Conservation (phyloP, 805 yeast genomes). For the Wickerhamiella vanderwaltii region DNA sequence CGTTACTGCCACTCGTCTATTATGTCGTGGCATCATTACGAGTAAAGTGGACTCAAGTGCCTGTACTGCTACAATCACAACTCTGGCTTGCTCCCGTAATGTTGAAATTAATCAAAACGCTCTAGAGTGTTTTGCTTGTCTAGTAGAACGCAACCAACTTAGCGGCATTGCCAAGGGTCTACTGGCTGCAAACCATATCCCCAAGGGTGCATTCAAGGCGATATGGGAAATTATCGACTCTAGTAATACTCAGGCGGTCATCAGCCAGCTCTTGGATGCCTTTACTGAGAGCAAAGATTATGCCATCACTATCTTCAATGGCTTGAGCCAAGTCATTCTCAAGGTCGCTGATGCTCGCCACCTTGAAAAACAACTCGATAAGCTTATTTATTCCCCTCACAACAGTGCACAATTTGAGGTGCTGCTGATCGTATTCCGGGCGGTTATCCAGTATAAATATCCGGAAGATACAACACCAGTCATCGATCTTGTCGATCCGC, state of each 20-base stretch:
- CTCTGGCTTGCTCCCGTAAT: slow-evolving; percentile 5
- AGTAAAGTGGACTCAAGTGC: slow-evolving; percentile 10
- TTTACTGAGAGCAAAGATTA: neutral
- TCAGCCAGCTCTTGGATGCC: neutral
- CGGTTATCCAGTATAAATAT: slow-evolving; percentile 8
- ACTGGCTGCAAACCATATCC: neutral
- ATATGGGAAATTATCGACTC: slow-evolving; percentile 6
- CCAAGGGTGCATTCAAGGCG: neutral
- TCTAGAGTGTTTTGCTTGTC: slow-evolving; percentile 1
- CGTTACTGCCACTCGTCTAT: slow-evolving; percentile 7
- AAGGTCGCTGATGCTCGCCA: neutral
- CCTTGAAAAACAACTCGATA: slow-evolving; percentile 2
- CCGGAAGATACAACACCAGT: neutral
- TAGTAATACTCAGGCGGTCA: neutral
- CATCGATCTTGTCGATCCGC: neutral
- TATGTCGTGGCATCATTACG: slow-evolving; percentile 8
- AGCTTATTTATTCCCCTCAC: neutral
- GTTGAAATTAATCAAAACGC: slow-evolving; percentile 9
- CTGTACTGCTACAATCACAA: slow-evolving; percentile 7
- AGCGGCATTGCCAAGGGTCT: slow-evolving; percentile 9
- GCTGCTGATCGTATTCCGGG: slow-evolving; percentile 4
- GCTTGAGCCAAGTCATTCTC: slow-evolving; percentile 1
- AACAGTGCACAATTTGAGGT: neutral
- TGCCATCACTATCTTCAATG: slow-evolving; percentile 1
- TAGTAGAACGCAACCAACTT: slow-evolving; percentile 9